Conservation (phyloP, 148 eudicot species). For the Fagopyrum tataricum region DNA sequence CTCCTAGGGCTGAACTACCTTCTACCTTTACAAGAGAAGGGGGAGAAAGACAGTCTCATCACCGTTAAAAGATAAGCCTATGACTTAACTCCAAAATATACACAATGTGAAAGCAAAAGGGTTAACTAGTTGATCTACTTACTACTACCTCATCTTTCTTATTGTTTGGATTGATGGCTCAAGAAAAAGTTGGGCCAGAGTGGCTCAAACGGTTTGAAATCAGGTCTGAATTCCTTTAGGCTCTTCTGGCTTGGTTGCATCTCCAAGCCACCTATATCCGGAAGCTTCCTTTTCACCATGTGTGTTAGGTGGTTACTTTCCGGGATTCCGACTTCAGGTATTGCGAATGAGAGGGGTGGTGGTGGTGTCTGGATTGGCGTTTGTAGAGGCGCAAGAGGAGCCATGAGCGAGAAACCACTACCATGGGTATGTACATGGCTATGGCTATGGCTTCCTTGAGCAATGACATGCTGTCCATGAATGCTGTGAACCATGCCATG, state of each 20-base stretch:
- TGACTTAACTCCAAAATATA: slow-evolving; percentile 1
- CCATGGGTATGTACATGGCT: neutral
- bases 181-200: slow-evolving; percentile 11
- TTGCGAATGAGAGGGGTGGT: neutral
- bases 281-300: slow-evolving; percentile 13
- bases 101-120: neutral
- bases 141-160: neutral
- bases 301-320: neutral
- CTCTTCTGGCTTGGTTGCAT: neutral
- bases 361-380: slow-evolving; percentile 13
- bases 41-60: neutral
- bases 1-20: neutral
- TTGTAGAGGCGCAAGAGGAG: slow-evolving; percentile 8
- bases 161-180: slow-evolving; percentile 12
- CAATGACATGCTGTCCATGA: neutral
- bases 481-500: slow-evolving; percentile 1
- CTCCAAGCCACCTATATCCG: neutral
- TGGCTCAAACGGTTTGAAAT: neutral
- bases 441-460: neutral
- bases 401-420: slow-evolving; percentile 6
- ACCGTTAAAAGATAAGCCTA: neutral
- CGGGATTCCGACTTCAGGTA: neutral
- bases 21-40: slow-evolving; percentile 12
- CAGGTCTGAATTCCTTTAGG: slow-evolving; percentile 5
- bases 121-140: neutral